phyloP scores from a whole-genome alignment of 2,329 filamentous ascomycete species.

The Magnaporthiopsis rhizophila region DNA sequence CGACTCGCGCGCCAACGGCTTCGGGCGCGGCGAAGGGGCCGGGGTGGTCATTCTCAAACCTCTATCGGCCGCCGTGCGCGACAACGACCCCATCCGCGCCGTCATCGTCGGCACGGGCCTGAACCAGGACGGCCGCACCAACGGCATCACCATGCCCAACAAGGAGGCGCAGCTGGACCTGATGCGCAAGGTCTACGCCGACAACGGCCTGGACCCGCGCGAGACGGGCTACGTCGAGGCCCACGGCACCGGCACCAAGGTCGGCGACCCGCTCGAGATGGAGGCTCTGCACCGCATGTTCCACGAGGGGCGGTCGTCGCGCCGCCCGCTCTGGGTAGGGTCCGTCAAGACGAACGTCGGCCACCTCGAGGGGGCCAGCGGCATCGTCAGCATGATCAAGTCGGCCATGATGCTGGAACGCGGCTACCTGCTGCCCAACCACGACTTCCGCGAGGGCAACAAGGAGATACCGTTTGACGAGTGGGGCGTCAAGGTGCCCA shows the following conservation, averaged over 20 bases:
- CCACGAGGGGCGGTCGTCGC: conserved; percentile 5
- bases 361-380: conserved; percentile 27
- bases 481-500: conserved; percentile 13
- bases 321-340: conserved; percentile 10
- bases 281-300: conserved; percentile 20
- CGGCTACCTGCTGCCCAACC: conserved; percentile 33
- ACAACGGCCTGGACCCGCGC: conserved; percentile 8
- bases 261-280: conserved; percentile 29
- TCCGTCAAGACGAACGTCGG: conserved; percentile 13
- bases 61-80: conserved; percentile 25
- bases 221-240: conserved; percentile 26
- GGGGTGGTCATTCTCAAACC: conserved; percentile 29
- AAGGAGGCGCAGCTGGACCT: conserved; percentile 7
- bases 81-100: conserved; percentile 12
- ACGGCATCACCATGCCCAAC: conserved; percentile 10
- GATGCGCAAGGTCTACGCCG: conserved; percentile 8
- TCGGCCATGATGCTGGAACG: conserved; percentile 32
- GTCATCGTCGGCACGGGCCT: conserved; percentile 10
- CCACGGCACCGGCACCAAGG: conserved; percentile 31
- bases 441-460: conserved; percentile 30
- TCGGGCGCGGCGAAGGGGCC: conserved; percentile 36
- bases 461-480: conserved; percentile 14
- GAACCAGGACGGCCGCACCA: conserved; percentile 11
- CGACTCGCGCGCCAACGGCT: conserved; percentile 33
- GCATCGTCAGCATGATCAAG: conserved; percentile 32